These are phyloP conservation scores for Boletales sp. DNA, from an alignment of 768 basidiomycete species.

Conservation along the genomic window DNA sequence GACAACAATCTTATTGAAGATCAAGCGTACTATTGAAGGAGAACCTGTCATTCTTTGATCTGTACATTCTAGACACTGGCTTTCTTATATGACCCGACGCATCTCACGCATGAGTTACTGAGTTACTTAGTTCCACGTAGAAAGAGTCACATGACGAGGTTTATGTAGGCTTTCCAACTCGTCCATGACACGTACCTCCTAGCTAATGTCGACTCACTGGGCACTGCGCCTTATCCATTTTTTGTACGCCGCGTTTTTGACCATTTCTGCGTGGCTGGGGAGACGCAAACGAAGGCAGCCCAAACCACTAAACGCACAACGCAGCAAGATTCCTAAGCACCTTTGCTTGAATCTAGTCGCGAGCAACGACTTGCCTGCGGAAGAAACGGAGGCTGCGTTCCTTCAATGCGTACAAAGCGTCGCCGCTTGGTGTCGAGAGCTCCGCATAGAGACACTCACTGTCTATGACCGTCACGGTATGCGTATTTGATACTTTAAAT, in stretches of 20 bases:
- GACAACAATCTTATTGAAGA: conserved; percentile 83
- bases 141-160: conserved; percentile 18
- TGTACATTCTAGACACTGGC: not conserved
- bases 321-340: conserved; percentile 60
- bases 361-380: conserved; percentile 34
- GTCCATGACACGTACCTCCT: conserved; percentile 10
- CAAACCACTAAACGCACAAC: conserved; percentile 44
- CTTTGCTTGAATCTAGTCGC: conserved; percentile 61
- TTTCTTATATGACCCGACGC: too few species aligned
- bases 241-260: conserved; percentile 46
- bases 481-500: conserved; percentile 17
- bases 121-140: conserved; percentile 16
- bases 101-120: not conserved
- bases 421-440: conserved; percentile 58
- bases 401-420: conserved; percentile 51
- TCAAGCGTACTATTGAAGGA: conserved; percentile 76
- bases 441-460: conserved; percentile 61
- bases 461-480: conserved; percentile 72
- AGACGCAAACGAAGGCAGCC: conserved; percentile 38
- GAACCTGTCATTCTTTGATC: conserved; percentile 39
- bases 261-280: conserved; percentile 39
- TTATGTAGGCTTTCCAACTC: too few species aligned
- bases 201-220: conserved; percentile 39
- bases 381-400: conserved; percentile 40
- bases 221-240: conserved; percentile 56